Base-by-base conservation (phyloP, 768 basidiomycete species). In the Pleurotus giganteus region DNA sequence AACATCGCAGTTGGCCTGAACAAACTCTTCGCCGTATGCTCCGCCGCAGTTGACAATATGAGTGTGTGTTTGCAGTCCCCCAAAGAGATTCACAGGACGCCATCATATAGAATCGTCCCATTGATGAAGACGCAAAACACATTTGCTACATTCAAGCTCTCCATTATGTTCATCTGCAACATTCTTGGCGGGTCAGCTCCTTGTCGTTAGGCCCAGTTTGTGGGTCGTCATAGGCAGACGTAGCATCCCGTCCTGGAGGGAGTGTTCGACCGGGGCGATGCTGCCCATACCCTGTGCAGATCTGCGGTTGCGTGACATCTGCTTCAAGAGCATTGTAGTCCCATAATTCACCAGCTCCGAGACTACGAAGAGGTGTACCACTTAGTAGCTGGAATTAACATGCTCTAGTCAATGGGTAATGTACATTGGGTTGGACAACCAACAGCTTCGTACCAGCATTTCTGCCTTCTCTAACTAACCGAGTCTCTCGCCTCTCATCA, bases 11-110 rank as follows among this genome's bases (percentile, higher is more conserved):
- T 65, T 74, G 3, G 85, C 85, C 87, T 87, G 89, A 11, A 89
- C 74, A 53, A 75, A 69, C 59, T 89, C 80, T 59, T 90, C 88
- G 3, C 88, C 88, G 64, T 67, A 78, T 1, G 73, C 74, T 17
- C 88, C 88, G n/a, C 88, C 88, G 63, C 89, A 90, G 62, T 89
- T 84, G 23, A 89, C 88, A 27, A 89, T 69, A 58, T 89, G 88
- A 0, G 88, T 90, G 2, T n/a, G n/a, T n/a, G n/a, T n/a, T n/a
- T n/a, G n/a, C n/a, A n/a, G n/a, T n/a, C n/a, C n/a, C n/a, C n/a
- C n/a, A n/a, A n/a, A n/a, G n/a, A n/a, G n/a, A n/a, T n/a, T n/a
- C n/a, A n/a, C n/a, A n/a, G n/a, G n/a, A n/a, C n/a, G n/a, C n/a
- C n/a, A n/a, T n/a, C n/a, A n/a, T n/a, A n/a, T n/a, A n/a, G n/a